Percentiles rank a stretch among this genome's conserved stretches.
Conservation (phyloP, 257 asterid genomes). For the Galeopsis tetrahit region DNA sequence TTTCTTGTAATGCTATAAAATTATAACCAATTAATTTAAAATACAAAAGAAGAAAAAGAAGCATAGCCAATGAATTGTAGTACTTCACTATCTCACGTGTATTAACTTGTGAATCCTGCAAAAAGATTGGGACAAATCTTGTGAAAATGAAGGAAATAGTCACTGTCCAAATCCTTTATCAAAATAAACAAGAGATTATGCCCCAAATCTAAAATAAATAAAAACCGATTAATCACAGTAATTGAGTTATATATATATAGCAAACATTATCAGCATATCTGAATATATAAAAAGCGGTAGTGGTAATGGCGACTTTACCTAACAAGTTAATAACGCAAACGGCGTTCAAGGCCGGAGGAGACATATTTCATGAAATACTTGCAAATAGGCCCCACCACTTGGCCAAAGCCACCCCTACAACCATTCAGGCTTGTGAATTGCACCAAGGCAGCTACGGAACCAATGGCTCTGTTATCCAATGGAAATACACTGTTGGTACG, state of each 20-base stretch:
- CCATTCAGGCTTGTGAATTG: conserved; percentile 37
- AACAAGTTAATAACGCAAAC: conserved; percentile 35
- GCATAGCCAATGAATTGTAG: neutral
- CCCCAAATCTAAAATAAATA: neutral
- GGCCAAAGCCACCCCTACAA: conserved; percentile 28
- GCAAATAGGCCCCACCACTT: conserved; percentile 34
- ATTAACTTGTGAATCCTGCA: neutral
- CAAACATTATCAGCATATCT: neutral
- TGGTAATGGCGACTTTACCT: conserved; percentile 20
- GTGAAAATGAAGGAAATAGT: conserved; percentile 15
- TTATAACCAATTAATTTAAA: no score
- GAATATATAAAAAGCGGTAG: neutral
- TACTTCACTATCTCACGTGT: neutral
- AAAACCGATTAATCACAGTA: neutral
- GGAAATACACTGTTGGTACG: conserved; percentile 43
- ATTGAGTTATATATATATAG: conserved; percentile 16
- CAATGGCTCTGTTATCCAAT: conserved; percentile 39
- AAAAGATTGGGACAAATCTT: neutral
- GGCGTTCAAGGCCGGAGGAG: conserved; percentile 46
- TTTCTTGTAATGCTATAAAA: no score
- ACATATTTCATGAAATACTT: conserved; percentile 35
- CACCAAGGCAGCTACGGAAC: conserved; percentile 40
- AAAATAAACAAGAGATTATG: conserved; percentile 18
- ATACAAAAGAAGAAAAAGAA: neutral
- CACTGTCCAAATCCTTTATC: conserved; percentile 26